Evolutionary conservation across 179 eudicot species (phyloP), one percentile per base, ranked within the genome.

Genomic region (Silene vulgaris): DNA sequence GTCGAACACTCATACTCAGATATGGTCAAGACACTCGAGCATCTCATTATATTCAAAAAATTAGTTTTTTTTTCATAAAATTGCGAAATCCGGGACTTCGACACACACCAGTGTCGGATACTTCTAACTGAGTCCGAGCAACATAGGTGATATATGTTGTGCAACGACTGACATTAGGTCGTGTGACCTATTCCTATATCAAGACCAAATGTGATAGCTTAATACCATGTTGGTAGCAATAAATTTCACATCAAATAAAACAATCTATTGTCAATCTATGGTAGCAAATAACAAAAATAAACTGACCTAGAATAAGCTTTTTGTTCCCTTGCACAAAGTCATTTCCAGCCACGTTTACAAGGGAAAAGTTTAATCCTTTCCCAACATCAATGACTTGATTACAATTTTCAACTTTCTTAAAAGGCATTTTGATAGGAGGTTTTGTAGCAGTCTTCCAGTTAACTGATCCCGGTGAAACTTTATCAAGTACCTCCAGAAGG

Each of bases 401-500:
- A 85, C 96, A 91, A 65, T 91, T 91, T 77, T 91, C 97, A 72
- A 91, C 97, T 87, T 90, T 91, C 80, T 88, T 86, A 77, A 90
- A 90, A 3, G 97, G 92, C 92, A 91, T 88, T 78, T 91, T 91
- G 65, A 91, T 90, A 8, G 97, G 97, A 74, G 97, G 97, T 79
- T 88, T 90, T 62, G 82, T 78, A 68, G 94, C 89, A 45, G 62
- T 84, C 79, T 88, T 91, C 97, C 94, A 91, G 57, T 85, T 88
- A 62, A 91, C 97, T 72, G 94, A 88, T 75, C 94, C 88, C 9
- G 91, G 87, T 26, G 86, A 84, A 74, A 90, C 82, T 84, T 91
- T 91, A 78, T 91, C 97, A 43, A 91, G 87, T 65, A 86, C 90
- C 84, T 91, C 97, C 78, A 91, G 69, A 74, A 91, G 84, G 65